Percentiles rank a stretch among this genome's conserved stretches.
These are phyloP conservation scores for Calonectria ilicicola DNA, from an alignment of 2,329 filamentous ascomycete species.

Conservation along the genomic window DNA sequence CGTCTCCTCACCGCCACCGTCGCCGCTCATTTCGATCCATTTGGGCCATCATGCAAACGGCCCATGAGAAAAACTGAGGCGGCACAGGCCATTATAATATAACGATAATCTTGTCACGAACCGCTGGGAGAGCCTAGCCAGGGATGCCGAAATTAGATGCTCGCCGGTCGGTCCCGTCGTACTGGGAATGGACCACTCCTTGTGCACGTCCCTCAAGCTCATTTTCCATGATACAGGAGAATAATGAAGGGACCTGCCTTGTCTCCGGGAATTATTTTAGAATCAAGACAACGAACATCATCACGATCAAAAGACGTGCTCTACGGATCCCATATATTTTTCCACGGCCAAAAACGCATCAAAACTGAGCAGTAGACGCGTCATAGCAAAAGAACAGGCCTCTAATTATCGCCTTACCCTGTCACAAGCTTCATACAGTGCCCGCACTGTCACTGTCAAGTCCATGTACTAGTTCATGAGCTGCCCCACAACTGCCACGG, in stretches of 20 bases:
- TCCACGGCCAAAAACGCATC: not conserved
- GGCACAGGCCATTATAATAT: constrained; percentile 4
- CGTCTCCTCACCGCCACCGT: not conserved
- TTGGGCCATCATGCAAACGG: constrained; percentile 9
- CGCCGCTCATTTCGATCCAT: constrained; percentile 1
- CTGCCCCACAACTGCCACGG: constrained; percentile 35
- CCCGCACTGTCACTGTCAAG: constrained; percentile 28
- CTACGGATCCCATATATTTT: not conserved
- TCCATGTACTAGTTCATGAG: constrained; percentile 14
- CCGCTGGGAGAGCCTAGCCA: constrained; percentile 31
- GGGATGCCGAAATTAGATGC: constrained; percentile 44
- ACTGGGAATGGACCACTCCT: constrained; percentile 41
- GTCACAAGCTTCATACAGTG: constrained; percentile 28
- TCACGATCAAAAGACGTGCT: not conserved
- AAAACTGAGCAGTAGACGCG: not conserved
- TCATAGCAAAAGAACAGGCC: not conserved
- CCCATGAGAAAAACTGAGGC: constrained; percentile 1
- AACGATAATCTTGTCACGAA: constrained; percentile 25
- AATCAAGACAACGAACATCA: not conserved
- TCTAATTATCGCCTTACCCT: not conserved
- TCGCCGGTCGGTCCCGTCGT: constrained; percentile 37
- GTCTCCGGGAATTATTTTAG: not conserved
- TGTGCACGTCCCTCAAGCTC: constrained; percentile 24
- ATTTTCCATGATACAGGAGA: constrained; percentile 12
- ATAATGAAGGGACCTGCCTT: not conserved